These are phyloP conservation scores for Fennellomyces sp. DNA, from an alignment of 371 early-diverging fungal species.

Conservation along the genomic window DNA sequence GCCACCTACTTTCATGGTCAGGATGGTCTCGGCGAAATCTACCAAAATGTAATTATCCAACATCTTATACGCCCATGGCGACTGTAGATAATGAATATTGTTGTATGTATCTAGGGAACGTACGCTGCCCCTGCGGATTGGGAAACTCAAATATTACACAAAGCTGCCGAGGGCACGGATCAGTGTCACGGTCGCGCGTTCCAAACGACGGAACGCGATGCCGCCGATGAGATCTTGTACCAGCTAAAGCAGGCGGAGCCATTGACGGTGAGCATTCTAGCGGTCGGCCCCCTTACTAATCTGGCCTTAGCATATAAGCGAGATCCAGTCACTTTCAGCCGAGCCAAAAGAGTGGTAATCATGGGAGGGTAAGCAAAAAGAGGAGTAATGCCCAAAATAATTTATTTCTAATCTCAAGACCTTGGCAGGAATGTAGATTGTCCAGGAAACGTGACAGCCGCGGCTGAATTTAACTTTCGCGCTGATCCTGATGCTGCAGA, in stretches of 20 bases:
- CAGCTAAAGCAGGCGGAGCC: conserved; percentile 47
- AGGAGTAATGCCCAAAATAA: background rate
- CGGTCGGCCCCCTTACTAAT: conserved; percentile 63
- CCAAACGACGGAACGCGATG: conserved; percentile 36
- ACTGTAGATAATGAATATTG: background rate
- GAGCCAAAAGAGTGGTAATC: conserved; percentile 49
- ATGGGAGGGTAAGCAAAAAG: conserved; percentile 49
- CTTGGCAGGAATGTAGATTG: conserved; percentile 20
- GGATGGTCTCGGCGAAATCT: conserved; percentile 54
- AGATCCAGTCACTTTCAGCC: conserved; percentile 49
- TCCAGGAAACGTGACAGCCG: conserved; percentile 53
- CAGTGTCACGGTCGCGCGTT: conserved; percentile 21
- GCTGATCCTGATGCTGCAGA: conserved; percentile 57
- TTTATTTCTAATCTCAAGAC: too few species aligned
- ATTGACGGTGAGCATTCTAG: conserved; percentile 50
- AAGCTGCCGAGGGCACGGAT: conserved; percentile 20
- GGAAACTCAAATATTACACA: conserved; percentile 27
- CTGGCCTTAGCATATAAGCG: conserved; percentile 54
- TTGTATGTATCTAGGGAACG: conserved; percentile 20
- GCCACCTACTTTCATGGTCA: conserved; percentile 55
- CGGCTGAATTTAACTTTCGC: conserved; percentile 61
- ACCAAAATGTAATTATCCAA: conserved; percentile 23
- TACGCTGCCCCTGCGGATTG: conserved; percentile 43
- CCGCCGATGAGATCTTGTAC: conserved; percentile 49
- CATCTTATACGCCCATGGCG: background rate